A percentile compares a stretch with the other conserved stretches of the same genome.
Evolutionary conservation across 169 alveolate genomes (phyloP).

Genomic region (Plasmodium knowlesi): DNA sequence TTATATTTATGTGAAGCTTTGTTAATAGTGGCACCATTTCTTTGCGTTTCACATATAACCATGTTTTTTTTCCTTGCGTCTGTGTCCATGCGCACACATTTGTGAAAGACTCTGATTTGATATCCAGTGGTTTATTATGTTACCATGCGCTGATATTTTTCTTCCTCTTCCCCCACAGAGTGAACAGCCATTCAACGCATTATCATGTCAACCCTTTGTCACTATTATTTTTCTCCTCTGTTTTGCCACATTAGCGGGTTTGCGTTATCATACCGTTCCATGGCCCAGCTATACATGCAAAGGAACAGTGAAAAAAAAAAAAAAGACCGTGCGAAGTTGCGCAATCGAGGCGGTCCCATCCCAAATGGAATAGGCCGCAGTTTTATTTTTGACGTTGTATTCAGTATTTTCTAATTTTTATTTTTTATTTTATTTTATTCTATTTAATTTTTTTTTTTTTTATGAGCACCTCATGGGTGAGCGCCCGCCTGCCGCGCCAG

Average conservation of each 20-base stretch:
- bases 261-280: neutral
- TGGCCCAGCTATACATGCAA: neutral
- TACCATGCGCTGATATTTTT: neutral
- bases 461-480: neutral
- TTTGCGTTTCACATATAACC: too few species aligned
- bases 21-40: too few species aligned
- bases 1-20: neutral
- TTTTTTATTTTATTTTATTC: neutral
- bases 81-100: neutral
- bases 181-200: neutral
- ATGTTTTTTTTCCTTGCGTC: too few species aligned
- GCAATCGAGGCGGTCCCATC: neutral
- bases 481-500: conserved; percentile 1
- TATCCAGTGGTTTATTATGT: neutral
- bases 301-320: conserved; percentile 1
- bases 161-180: neutral
- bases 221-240: neutral
- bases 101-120: neutral
- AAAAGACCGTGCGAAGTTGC: neutral
- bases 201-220: neutral
- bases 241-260: neutral
- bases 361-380: neutral
- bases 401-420: neutral
- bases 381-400: neutral
- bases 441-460: neutral